Conservation (phyloP, 305 asterid genomes). For the Salvia sclarea region DNA sequence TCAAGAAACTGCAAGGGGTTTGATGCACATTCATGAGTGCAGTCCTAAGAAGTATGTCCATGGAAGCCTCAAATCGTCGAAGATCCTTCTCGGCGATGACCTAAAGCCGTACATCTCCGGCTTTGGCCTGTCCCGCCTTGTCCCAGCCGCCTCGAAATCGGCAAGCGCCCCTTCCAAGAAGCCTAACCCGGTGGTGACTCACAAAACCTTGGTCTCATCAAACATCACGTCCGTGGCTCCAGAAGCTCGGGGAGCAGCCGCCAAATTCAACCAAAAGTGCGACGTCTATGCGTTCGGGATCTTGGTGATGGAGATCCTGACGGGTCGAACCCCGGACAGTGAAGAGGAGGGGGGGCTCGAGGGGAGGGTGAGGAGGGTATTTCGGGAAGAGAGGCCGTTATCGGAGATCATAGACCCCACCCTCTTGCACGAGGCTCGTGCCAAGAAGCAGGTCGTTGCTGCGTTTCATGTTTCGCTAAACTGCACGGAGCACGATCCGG, state of each 20-base stretch:
- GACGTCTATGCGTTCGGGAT: constrained; percentile 86
- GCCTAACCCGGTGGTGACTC: constrained; percentile 37
- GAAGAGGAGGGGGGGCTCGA: constrained; percentile 66
- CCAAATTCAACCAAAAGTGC: constrained; percentile 65
- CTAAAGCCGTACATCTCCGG: constrained; percentile 77
- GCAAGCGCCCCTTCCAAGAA: constrained; percentile 39
- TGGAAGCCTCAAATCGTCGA: constrained; percentile 76
- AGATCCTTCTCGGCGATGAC: constrained; percentile 79
- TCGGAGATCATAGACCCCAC: constrained; percentile 78
- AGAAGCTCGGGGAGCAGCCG: constrained; percentile 48
- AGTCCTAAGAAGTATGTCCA: constrained; percentile 70
- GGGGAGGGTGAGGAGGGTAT: constrained; percentile 64
- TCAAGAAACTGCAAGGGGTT: constrained; percentile 68
- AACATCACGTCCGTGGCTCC: constrained; percentile 54
- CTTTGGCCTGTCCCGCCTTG: constrained; percentile 81
- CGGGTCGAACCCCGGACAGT: constrained; percentile 58
- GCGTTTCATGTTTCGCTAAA: constrained; percentile 76
- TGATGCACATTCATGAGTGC: constrained; percentile 84
- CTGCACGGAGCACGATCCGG: constrained; percentile 85
- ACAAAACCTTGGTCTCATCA: constrained; percentile 38
- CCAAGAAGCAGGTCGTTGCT: constrained; percentile 87
- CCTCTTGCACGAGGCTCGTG: constrained; percentile 76
- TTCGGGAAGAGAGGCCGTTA: constrained; percentile 69
- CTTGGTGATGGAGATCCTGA: constrained; percentile 73
- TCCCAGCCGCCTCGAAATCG: constrained; percentile 46